A percentile compares a stretch with the other conserved stretches of the same genome.
Evolutionary conservation across 768 basidiomycete genomes (phyloP).

Genomic region (Auriscalpium orientale): DNA sequence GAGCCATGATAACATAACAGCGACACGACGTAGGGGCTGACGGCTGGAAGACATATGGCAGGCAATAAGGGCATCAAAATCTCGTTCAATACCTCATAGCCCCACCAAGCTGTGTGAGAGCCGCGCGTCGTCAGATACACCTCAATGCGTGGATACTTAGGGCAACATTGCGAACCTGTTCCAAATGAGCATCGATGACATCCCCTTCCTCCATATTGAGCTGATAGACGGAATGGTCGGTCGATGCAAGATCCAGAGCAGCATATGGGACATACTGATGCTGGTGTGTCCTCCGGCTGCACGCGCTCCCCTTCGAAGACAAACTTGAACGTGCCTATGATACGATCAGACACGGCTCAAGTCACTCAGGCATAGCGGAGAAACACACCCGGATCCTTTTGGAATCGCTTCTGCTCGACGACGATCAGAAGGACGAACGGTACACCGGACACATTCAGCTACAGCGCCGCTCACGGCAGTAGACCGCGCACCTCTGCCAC

Average conservation of each 20-base stretch:
- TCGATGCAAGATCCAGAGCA: background rate
- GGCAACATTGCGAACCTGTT: constrained; percentile 5
- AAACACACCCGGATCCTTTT: constrained; percentile 12
- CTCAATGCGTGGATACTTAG: too few species aligned
- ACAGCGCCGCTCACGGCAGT: too few species aligned
- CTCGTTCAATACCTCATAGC: too few species aligned
- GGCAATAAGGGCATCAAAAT: too few species aligned
- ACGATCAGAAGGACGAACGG: background rate
- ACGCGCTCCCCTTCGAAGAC: constrained; percentile 13
- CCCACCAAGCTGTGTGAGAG: too few species aligned
- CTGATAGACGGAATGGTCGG: background rate
- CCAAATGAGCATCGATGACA: constrained; percentile 12
- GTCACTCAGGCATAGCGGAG: background rate
- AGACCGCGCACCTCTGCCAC: constrained; percentile 9
- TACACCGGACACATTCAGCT: too few species aligned
- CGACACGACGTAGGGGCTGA: too few species aligned
- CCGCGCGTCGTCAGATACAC: too few species aligned
- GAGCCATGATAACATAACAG: too few species aligned
- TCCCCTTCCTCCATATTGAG: constrained; percentile 13
- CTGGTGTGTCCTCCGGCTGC: constrained; percentile 9
- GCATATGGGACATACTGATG: background rate
- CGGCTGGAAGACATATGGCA: too few species aligned
- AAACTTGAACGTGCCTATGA: constrained; percentile 10
- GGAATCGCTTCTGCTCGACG: constrained; percentile 6
- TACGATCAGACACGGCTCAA: background rate